phyloP scores from a whole-genome alignment of 1,284 basidiomycete genomes.

The Cryptococcus sp. region DNA sequence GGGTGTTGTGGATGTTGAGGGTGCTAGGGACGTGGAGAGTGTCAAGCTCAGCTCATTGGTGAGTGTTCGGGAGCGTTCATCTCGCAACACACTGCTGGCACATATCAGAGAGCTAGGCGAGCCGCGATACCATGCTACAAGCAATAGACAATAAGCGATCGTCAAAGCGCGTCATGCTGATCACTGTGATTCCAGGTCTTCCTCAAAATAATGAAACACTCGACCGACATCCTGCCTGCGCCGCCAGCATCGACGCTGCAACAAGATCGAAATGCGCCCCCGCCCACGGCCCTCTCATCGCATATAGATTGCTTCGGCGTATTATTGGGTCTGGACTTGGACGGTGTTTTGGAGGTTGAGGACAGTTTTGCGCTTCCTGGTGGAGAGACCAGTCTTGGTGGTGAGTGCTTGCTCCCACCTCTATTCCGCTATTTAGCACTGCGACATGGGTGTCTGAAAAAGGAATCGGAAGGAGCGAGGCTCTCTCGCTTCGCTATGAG shows the following conservation, averaged over 20 bases:
- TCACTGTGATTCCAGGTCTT: slow-evolving; percentile 65
- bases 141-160: not conserved
- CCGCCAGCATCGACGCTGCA: slow-evolving; percentile 37
- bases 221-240: slow-evolving; percentile 51
- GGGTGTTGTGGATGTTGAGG: slow-evolving; percentile 86
- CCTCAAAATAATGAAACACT: slow-evolving; percentile 84
- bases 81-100: not conserved
- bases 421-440: not conserved
- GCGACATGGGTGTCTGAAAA: not conserved
- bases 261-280: slow-evolving; percentile 47
- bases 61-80: slow-evolving; percentile 42
- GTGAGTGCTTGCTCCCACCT: slow-evolving; percentile 25
- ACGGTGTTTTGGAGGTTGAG: slow-evolving; percentile 86
- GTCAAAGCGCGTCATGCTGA: not conserved
- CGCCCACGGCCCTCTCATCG: slow-evolving; percentile 42
- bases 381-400: slow-evolving; percentile 42
- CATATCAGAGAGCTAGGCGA: not conserved
- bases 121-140: too few species aligned
- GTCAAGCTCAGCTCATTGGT: slow-evolving; percentile 86
- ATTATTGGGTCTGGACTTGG: slow-evolving; percentile 85
- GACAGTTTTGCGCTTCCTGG: slow-evolving; percentile 82
- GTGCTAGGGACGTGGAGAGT: slow-evolving; percentile 71
- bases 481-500: not conserved
- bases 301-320: slow-evolving; percentile 72
- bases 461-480: not conserved